Evolutionary conservation across 768 basidiomycete species (phyloP).

Genomic region (Saitozyma podzolica): DNA sequence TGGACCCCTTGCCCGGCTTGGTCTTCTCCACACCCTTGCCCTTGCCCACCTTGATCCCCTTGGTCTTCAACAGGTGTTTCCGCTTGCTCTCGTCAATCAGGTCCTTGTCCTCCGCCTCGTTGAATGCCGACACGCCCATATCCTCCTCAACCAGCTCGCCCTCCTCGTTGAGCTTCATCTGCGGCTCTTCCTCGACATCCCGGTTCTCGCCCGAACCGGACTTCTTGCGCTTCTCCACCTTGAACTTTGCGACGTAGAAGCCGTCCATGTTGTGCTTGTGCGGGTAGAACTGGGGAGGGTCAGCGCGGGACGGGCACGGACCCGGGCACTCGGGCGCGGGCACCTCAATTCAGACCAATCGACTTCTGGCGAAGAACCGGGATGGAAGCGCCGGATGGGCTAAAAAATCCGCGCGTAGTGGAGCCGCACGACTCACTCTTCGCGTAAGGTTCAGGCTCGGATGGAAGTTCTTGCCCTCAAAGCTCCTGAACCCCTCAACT

Average conservation of each 20-base stretch:
- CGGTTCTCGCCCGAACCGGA: conserved; percentile 33
- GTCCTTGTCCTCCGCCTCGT: conserved; percentile 71
- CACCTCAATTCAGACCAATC: too few relatives aligned
- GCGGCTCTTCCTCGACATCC: conserved; percentile 47
- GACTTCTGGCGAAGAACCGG: too few relatives aligned
- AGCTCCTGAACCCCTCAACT: conserved; percentile 82
- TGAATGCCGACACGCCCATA: conserved; percentile 58
- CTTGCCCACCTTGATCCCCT: conserved; percentile 53
- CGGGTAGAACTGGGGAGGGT: conserved; percentile 53
- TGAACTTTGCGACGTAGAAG: conserved; percentile 98
- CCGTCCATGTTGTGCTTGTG: conserved; percentile 99
- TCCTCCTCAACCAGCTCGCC: conserved; percentile 34
- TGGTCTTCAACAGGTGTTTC: conserved; percentile 55
- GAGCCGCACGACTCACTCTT: conserved; percentile 53
- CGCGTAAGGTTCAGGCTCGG: conserved; percentile 76
- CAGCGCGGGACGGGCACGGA: neutral
- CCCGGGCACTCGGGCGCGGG: neutral
- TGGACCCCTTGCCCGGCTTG: conserved; percentile 11
- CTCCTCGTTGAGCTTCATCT: conserved; percentile 46
- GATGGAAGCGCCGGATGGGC: neutral
- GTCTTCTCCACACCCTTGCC: conserved; percentile 36
- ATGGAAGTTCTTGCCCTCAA: conserved; percentile 86
- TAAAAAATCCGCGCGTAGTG: neutral
- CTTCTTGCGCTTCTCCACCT: conserved; percentile 78
- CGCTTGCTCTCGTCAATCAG: conserved; percentile 60